Base-by-base conservation (phyloP, 768 basidiomycete genomes). In the Astraeus odoratus region DNA sequence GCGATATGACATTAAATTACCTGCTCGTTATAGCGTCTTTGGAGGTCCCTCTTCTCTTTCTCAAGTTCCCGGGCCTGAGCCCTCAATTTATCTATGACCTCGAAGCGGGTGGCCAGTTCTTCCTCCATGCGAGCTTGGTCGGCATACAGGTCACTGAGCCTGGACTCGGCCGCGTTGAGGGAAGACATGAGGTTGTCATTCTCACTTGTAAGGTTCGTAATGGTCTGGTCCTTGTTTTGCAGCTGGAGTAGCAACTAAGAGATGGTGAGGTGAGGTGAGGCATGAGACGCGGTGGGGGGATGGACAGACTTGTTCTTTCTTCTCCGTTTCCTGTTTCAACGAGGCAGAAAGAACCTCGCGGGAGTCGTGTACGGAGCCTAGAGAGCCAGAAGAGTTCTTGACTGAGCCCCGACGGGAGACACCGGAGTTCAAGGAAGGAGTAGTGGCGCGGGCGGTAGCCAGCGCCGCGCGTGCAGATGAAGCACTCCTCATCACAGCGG, bases 21-120 rank as follows among this genome's bases (percentile, higher is more conserved):
- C 78, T 95, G 90, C 58, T 93, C 91, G 43, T 88, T 86, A 60
- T 93, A 93, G 51, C 90, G 74, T 51, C 87, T 78, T 46, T 82
- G 81, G 22, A 83, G 34, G 50, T 93, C 91, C 48, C 88, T 70
- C 65, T 88, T 91, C 66, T 94, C 91, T 64, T 81, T 89, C 68
- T 94, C 92, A 16, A 93, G 65, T 48, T 92, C 90, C 51, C 84
- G 82, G 33, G 90, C 76, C 64, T 93, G 86, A 15, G 72, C 64
- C 47, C 91, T 71, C 42, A 94, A 72, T 62, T 91, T 92, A 49
- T 92, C 89, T 29, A 80, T 69, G 29, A 92, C 80, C 54, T 92
- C 88, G 52, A 89, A 81, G 38, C 86, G 80, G 27, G 86, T 81
- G 20, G 81, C 80, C 63, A 93, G 68, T 55, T 93, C 88, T 49